phyloP scores from a whole-genome alignment of 208 protist species.

The Herpetomonas muscarum region DNA sequence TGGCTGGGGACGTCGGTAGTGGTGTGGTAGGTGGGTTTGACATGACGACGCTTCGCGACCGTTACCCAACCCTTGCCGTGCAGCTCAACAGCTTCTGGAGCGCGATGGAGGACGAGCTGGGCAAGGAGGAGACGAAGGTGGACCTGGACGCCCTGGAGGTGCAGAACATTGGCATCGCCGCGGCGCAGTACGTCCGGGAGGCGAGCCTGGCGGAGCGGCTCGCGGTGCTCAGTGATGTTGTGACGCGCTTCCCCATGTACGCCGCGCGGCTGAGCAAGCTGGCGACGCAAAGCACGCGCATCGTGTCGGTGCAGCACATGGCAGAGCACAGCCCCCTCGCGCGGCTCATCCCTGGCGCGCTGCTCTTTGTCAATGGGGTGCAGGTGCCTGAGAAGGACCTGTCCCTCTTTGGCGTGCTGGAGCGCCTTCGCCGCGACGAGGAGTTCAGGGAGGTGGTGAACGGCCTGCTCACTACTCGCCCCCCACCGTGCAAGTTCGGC shows the following conservation, averaged over 20 bases:
- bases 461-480: conserved; percentile 9
- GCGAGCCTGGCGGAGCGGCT: conserved; percentile 49
- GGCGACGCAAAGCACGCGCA: neutral
- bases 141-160: conserved; percentile 70
- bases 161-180: conserved; percentile 51
- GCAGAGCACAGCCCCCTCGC: neutral
- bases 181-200: conserved; percentile 44
- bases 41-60: conserved; percentile 21
- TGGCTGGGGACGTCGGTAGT: neutral
- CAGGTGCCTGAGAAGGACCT: conserved; percentile 19
- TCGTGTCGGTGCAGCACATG: neutral
- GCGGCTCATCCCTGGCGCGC: neutral
- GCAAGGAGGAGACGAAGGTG: conserved; percentile 41
- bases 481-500: neutral
- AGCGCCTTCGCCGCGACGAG: conserved; percentile 38
- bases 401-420: conserved; percentile 46
- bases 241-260: conserved; percentile 84
- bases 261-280: conserved; percentile 51
- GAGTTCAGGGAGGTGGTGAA: conserved; percentile 10
- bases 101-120: conserved; percentile 23
- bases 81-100: conserved; percentile 38
- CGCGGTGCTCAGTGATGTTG: conserved; percentile 58
- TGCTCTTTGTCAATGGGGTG: conserved; percentile 49
- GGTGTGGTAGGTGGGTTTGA: conserved; percentile 40
- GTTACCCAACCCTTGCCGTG: conserved; percentile 24